Percentiles rank a stretch among this genome's conserved stretches.
These are phyloP conservation scores for Aspergillus nanangensis DNA, from an alignment of 495 filamentous ascomycete genomes.

Conservation along the genomic window DNA sequence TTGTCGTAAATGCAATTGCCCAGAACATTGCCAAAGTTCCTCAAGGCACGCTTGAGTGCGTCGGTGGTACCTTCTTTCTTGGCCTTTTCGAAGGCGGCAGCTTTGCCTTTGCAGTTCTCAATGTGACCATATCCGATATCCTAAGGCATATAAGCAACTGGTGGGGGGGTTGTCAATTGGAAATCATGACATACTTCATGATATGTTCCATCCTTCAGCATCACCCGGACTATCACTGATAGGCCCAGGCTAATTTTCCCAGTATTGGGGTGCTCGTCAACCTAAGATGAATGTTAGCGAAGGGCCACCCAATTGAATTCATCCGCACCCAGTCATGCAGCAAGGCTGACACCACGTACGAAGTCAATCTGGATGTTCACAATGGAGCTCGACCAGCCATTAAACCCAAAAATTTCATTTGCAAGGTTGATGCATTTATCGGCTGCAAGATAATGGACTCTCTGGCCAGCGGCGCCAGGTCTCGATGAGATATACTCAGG, in stretches of 20 bases:
- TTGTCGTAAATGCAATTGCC: constrained; percentile 99
- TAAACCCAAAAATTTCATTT: constrained; percentile 98
- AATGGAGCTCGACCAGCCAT: constrained; percentile 93
- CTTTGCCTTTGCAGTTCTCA: constrained; percentile 93
- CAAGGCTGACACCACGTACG: constrained; percentile 49
- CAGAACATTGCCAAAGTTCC: constrained; percentile 92
- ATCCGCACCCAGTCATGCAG: background rate
- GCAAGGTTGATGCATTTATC: constrained; percentile 95
- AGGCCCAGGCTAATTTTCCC: constrained; percentile 77
- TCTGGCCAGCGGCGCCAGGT: constrained; percentile 72
- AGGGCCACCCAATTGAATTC: no score
- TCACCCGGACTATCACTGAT: constrained; percentile 84
- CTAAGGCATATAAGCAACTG: constrained; percentile 27
- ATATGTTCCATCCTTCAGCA: constrained; percentile 83
- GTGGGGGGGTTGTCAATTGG: background rate
- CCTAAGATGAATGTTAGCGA: constrained; percentile 42
- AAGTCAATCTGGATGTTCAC: constrained; percentile 88
- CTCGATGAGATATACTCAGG: constrained; percentile 92
- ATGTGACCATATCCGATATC: constrained; percentile 95
- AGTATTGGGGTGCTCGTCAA: constrained; percentile 55
- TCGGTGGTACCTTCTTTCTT: constrained; percentile 98
- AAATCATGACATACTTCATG: constrained; percentile 58
- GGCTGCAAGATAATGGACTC: constrained; percentile 85
- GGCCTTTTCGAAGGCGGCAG: constrained; percentile 90
- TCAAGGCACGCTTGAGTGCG: constrained; percentile 80